phyloP scores from a whole-genome alignment of 2,329 filamentous ascomycete genomes.

The Colletotrichum nymphaeae region DNA sequence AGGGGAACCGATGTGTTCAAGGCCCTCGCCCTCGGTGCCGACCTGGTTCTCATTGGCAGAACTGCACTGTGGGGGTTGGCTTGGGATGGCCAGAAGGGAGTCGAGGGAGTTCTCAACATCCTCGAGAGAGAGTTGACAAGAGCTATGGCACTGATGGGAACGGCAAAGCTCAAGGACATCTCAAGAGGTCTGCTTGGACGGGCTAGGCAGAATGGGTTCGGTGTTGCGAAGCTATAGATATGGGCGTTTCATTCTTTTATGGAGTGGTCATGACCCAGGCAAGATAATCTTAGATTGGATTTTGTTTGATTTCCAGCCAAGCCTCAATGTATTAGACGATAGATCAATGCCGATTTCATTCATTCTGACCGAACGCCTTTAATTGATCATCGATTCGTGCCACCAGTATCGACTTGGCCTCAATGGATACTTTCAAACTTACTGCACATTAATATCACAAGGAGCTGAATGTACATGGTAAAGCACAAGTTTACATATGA shows the following conservation, averaged over 20 bases:
- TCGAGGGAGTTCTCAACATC: slow-evolving; percentile 34
- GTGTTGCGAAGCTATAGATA: slow-evolving; percentile 23
- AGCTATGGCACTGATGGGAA: slow-evolving; percentile 32
- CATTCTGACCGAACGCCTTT: too few relatives aligned
- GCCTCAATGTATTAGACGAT: too few relatives aligned
- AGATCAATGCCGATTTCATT: too few relatives aligned
- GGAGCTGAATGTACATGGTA: too few relatives aligned
- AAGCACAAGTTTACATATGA: too few relatives aligned
- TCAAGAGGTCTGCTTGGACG: slow-evolving; percentile 23
- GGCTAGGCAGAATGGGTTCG: slow-evolving; percentile 21
- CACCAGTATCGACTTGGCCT: too few relatives aligned
- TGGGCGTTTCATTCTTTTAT: too few relatives aligned
- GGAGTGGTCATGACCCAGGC: neutral
- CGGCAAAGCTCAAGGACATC: slow-evolving; percentile 23
- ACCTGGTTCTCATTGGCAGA: slow-evolving; percentile 28
- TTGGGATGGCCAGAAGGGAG: slow-evolving; percentile 34
- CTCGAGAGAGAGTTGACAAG: slow-evolving; percentile 25
- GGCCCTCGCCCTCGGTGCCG: slow-evolving; percentile 29
- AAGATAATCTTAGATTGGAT: neutral
- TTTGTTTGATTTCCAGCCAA: neutral
- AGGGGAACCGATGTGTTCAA: slow-evolving; percentile 32
- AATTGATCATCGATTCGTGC: too few relatives aligned
- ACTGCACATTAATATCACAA: too few relatives aligned
- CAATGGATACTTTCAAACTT: too few relatives aligned
- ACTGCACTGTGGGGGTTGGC: slow-evolving; percentile 33